phyloP scores from a whole-genome alignment of 768 basidiomycete genomes.

The Melanogaster broomeanus region DNA sequence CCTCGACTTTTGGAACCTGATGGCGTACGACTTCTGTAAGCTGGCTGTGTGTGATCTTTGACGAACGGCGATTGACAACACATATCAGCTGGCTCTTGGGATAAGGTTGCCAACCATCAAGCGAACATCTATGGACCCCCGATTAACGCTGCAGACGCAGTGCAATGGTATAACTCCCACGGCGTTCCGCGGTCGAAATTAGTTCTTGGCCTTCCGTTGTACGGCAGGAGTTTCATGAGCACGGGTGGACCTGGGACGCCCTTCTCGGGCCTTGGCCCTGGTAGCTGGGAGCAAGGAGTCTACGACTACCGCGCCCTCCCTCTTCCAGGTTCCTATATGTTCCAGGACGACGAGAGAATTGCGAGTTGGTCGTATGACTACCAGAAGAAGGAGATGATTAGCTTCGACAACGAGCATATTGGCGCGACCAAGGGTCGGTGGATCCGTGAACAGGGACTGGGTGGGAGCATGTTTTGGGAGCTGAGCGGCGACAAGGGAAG shows the following conservation, averaged over 20 bases:
- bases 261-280: conserved; percentile 81
- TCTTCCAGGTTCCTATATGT: conserved; percentile 63
- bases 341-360: conserved; percentile 62
- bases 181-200: conserved; percentile 82
- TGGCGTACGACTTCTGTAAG: conserved; percentile 86
- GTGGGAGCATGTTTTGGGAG: conserved; percentile 96
- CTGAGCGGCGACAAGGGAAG: conserved; percentile 83
- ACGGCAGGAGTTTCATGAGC: conserved; percentile 88
- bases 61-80: conserved; percentile 11
- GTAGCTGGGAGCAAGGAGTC: conserved; percentile 89
- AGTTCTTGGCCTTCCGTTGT: conserved; percentile 89
- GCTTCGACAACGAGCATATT: conserved; percentile 74
- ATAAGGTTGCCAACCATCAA: conserved; percentile 73
- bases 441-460: conserved; percentile 73
- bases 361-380: conserved; percentile 89
- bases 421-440: conserved; percentile 77
- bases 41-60: conserved; percentile 17
- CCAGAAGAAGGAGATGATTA: conserved; percentile 74
- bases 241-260: conserved; percentile 80
- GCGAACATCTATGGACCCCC: conserved; percentile 77
- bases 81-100: conserved; percentile 73
- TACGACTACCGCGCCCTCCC: conserved; percentile 95
- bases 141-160: conserved; percentile 61
- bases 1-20: conserved; percentile 97
- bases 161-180: conserved; percentile 66